Base-by-base conservation (phyloP, 441 rosid species). In the Eutrema salsugineum region DNA sequence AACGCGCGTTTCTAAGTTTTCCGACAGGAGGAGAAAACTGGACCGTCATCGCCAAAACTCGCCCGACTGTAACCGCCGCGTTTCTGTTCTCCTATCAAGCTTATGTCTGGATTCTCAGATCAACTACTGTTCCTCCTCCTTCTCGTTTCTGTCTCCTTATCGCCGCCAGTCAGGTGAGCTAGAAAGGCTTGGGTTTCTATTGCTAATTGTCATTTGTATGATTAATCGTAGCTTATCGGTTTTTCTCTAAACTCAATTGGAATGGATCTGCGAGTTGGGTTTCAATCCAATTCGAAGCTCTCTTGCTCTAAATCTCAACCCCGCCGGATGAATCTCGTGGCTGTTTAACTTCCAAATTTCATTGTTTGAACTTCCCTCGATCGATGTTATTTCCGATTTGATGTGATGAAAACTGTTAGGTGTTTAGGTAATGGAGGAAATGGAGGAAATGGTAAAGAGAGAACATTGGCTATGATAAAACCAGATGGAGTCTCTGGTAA, bases 401-500 rank as follows among this genome's bases (percentile, higher is more conserved):
- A 62, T 66, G 50, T 38, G 71, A 24, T 19, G 0, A 49, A 43
- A 59, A 36, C 44, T 57, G 64, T 59, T 65, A 86, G 89, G 77
- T 77, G 73, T 78, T 78, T 79, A 22, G 72, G 84, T 38, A 35
- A 71, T 51, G 88, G 71, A 59, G 73, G 49, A 70, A 35, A 71
- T 51, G 88, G 71, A 59, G 73, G 49, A 70, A 27, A 47, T 30
- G 81, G 66, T 36, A 63, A 64, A 72, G 94, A 86, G 76, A 85
- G 76, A 66, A 94, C 95, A 22, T 32, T 94, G 59, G 97, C 85
- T 32, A 85, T 94, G 72, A 80, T 94, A 75, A 91, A 94, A 77
- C 97, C 97, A 15, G 99, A 94, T 71, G 97, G 99, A 59, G 63
- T 91, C 72, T 66, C 75, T 2, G 87, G 97, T 63, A 87, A 90